Conservation (phyloP, 2,329 filamentous ascomycete species). For the Onygenales sp. region DNA sequence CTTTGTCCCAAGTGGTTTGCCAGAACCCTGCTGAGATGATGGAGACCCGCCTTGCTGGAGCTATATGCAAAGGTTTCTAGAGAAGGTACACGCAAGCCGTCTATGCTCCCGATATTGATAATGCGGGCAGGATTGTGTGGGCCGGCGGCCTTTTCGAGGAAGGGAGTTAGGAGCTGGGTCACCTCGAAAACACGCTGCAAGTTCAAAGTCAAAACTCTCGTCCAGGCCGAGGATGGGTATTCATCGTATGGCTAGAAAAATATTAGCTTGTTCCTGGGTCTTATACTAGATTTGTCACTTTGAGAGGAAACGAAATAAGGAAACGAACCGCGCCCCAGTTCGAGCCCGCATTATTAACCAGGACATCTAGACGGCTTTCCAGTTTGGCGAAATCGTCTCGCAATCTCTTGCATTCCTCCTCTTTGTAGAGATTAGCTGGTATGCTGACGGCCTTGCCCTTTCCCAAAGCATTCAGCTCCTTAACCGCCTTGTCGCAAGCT, state of each 20-base stretch:
- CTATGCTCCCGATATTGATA: slow-evolving; percentile 46
- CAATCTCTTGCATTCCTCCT: slow-evolving; percentile 40
- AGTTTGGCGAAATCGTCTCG: slow-evolving; percentile 40
- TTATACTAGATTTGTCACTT: no score
- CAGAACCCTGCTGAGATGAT: slow-evolving; percentile 43
- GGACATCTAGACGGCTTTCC: slow-evolving; percentile 42
- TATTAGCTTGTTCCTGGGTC: no score
- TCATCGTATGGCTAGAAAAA: slow-evolving; percentile 40
- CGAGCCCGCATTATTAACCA: slow-evolving; percentile 46
- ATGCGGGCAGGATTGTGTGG: slow-evolving; percentile 37
- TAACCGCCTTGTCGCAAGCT: slow-evolving; percentile 38
- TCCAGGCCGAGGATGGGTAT: slow-evolving; percentile 49
- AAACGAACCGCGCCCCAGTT: slow-evolving; percentile 39
- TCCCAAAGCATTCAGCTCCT: slow-evolving; percentile 41
- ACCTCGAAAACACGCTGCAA: slow-evolving; percentile 45
- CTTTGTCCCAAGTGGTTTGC: slow-evolving; percentile 42
- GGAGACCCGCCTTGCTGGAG: slow-evolving; percentile 44
- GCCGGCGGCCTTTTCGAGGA: slow-evolving; percentile 39
- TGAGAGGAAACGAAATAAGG: background rate
- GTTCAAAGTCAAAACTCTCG: slow-evolving; percentile 47
- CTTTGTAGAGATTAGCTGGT: slow-evolving; percentile 43
- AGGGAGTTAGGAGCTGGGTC: slow-evolving; percentile 37
- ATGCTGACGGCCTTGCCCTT: slow-evolving; percentile 44
- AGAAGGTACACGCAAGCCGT: slow-evolving; percentile 44
- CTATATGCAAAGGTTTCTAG: slow-evolving; percentile 45